phyloP scores from a whole-genome alignment of 106 monocot genomes.

The Dendrobium catenatum region DNA sequence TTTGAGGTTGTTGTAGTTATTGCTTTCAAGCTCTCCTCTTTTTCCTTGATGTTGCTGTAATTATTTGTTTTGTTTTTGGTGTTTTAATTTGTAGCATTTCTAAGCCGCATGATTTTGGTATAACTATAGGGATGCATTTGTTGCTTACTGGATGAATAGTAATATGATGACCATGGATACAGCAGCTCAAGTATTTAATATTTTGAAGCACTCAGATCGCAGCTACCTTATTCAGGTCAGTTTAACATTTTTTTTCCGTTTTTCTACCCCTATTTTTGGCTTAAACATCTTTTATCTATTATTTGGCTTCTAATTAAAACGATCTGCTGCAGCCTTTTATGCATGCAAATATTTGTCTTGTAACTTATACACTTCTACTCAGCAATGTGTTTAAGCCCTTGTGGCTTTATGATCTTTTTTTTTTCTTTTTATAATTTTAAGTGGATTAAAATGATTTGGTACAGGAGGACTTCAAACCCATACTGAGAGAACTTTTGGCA shows the following conservation, averaged over 20 bases:
- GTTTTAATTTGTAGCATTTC: neutral
- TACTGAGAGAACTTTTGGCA: constrained; percentile 79
- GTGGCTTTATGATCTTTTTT: neutral
- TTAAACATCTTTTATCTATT: neutral
- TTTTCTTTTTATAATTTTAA: neutral
- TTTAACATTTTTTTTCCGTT: constrained; percentile 3
- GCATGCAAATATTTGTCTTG: neutral
- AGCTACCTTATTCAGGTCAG: constrained; percentile 75
- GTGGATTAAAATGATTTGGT: constrained; percentile 10
- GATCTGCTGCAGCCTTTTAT: neutral
- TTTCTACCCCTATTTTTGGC: neutral
- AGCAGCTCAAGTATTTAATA: constrained; percentile 68
- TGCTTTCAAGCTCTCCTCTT: neutral
- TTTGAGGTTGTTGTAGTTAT: neutral
- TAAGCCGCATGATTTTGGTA: neutral
- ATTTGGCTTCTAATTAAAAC: neutral
- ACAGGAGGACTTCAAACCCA: constrained; percentile 93
- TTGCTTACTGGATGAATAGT: constrained; percentile 80
- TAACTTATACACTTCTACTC: neutral
- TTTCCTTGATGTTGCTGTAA: neutral
- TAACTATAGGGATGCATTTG: constrained; percentile 68
- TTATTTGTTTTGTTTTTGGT: neutral
- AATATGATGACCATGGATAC: constrained; percentile 88
- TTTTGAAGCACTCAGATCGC: constrained; percentile 72
- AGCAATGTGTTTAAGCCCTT: neutral